Conservation (phyloP, 1,284 basidiomycete genomes). For the Mycena citricolor region DNA sequence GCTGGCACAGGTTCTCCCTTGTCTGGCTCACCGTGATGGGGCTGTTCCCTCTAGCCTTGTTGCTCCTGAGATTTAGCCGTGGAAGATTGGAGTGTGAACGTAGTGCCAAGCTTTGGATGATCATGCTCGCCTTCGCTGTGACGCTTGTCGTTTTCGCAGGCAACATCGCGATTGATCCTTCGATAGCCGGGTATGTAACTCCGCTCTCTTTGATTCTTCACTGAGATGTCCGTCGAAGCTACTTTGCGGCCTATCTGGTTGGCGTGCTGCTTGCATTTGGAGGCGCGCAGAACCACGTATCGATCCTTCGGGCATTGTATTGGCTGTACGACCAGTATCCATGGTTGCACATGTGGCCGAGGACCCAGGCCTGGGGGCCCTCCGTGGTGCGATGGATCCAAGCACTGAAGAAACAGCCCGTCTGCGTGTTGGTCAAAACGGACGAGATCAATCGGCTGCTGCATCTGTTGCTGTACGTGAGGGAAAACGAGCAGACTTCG, state of each 20-base stretch:
- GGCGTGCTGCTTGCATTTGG: slow-evolving; percentile 48
- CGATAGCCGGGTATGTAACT: slow-evolving; percentile 49
- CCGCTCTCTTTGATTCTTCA: slow-evolving; percentile 7
- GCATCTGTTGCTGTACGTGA: slow-evolving; percentile 63
- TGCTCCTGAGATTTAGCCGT: slow-evolving; percentile 65
- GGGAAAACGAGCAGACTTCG: slow-evolving; percentile 65
- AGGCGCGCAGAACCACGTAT: slow-evolving; percentile 51
- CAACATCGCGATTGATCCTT: slow-evolving; percentile 56
- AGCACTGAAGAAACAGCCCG: slow-evolving; percentile 48
- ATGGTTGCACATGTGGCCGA: slow-evolving; percentile 38
- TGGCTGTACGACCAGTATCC: slow-evolving; percentile 64
- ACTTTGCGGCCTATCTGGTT: slow-evolving; percentile 60
- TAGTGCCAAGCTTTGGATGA: slow-evolving; percentile 34
- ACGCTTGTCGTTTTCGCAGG: slow-evolving; percentile 53
- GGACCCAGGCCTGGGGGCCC: slow-evolving; percentile 42
- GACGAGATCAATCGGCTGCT: slow-evolving; percentile 68
- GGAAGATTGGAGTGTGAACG: slow-evolving; percentile 45
- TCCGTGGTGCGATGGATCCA: slow-evolving; percentile 46
- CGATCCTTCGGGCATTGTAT: slow-evolving; percentile 51
- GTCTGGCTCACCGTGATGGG: slow-evolving; percentile 66
- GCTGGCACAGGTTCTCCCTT: slow-evolving; percentile 49
- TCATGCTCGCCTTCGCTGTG: slow-evolving; percentile 45
- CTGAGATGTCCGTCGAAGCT: slow-evolving; percentile 37
- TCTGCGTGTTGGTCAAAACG: slow-evolving; percentile 58
- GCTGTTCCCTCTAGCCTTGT: slow-evolving; percentile 59